Base-by-base conservation (phyloP, 1,284 basidiomycete genomes). In the Vanrija sp. region DNA sequence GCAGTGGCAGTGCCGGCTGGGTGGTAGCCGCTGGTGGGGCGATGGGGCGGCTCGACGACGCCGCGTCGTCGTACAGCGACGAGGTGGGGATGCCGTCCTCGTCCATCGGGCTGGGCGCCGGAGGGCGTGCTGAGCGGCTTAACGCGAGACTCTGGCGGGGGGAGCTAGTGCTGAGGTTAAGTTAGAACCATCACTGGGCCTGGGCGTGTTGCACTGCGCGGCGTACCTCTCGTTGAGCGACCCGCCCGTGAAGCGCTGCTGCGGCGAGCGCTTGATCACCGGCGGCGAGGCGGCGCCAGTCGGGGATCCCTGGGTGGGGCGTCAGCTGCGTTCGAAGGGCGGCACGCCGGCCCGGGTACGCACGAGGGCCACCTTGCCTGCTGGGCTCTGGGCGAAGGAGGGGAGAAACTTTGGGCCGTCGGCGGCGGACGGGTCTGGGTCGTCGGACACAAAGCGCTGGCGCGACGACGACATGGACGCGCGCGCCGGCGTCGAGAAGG, bases 381-480 rank as follows among this genome's bases (percentile, higher is more conserved):
- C 71, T 10, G 72, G 71, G 25, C 59, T 61, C 39, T 57, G 56
- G 1, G 67, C 69, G 46, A 73, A 75, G 10, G 61, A 63, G 7
- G 73, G 72, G 18, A 71, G 55, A 59, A 73, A 75, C 55, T 69
- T 69, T 29, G 72, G 67, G 1, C 59, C 62, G 7, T 67, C 70
- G 49, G 65, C 63, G 10, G 61, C 58, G 38, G 47, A 52, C 38
- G 73, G 71, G 49, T 74, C 72, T 6, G 67, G 62, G 52, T 74
- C 72, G 46, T 62, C 61, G 40, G 21, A 46, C 12, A 62, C 52
- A 29, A 62, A 62, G 34, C 57, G 57, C 10, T 57, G 54, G 52
- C 61, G 57, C 14, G 52, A 52, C 23, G 55, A 51, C 8, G 58
- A 57, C 7, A 49, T 43, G 28, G 21, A 18, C 39, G 49, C 38